Evolutionary conservation across 306 rosid genomes (phyloP).

Genomic region (Rubus parviflorus): DNA sequence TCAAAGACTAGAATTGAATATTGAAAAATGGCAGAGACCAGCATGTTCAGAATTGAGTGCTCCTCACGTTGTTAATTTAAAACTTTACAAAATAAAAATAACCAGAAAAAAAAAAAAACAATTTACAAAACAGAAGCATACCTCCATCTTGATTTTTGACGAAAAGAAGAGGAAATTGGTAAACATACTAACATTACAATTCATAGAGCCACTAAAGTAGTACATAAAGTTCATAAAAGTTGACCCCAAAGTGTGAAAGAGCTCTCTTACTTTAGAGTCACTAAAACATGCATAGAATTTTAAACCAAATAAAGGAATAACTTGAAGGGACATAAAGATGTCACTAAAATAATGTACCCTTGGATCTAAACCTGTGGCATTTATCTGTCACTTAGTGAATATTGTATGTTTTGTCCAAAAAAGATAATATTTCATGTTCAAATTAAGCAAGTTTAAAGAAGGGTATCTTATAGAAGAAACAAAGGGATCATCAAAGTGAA

Average conservation of each 20-base stretch:
- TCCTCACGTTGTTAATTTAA: neutral
- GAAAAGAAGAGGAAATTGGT: no score
- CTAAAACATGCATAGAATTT: conserved; percentile 3
- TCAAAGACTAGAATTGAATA: neutral
- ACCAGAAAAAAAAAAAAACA: no score
- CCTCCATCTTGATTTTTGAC: neutral
- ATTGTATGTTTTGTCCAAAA: no score
- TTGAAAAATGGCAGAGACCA: neutral
- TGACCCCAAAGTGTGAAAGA: neutral
- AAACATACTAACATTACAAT: neutral
- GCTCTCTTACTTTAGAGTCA: neutral
- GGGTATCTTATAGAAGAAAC: conserved; percentile 7
- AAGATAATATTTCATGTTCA: no score
- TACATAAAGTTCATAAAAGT: neutral
- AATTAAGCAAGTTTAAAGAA: neutral
- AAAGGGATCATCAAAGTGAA: neutral
- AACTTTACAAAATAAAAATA: neutral
- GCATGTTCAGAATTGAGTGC: neutral
- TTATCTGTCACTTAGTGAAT: no score
- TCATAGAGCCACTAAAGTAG: neutral
- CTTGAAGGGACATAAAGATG: neutral
- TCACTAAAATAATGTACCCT: neutral
- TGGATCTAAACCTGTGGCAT: neutral
- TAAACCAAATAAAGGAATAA: neutral
- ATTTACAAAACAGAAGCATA: neutral